A percentile compares a stretch with the other conserved stretches of the same genome.
phyloP scores from a whole-genome alignment of 2,329 filamentous ascomycete genomes.

The Botrytis byssoidea region DNA sequence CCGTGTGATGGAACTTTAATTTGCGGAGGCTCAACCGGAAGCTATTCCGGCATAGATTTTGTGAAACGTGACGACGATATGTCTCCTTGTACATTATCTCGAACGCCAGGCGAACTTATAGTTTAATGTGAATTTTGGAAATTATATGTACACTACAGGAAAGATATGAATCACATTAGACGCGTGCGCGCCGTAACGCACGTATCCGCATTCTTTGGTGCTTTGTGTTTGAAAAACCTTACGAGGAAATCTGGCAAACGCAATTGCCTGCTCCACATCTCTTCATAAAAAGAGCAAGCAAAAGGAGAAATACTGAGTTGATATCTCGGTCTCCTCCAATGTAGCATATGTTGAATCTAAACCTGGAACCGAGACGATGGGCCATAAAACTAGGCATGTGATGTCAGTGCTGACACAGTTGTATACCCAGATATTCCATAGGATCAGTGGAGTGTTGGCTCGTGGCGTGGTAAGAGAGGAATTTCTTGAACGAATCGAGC shows the following conservation, averaged over 20 bases:
- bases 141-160: not conserved
- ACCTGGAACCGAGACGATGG: not conserved
- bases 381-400: not conserved
- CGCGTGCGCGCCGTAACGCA: not conserved
- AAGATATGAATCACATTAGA: too few relatives aligned
- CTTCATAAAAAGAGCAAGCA: not conserved
- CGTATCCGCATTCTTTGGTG: not conserved
- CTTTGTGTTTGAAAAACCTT: not conserved
- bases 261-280: too few relatives aligned
- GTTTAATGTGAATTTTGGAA: not conserved
- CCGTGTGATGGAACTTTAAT: fast-evolving
- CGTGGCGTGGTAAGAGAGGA: not conserved
- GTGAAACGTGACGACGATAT: not conserved
- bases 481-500: not conserved
- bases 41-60: not conserved
- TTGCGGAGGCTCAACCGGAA: not conserved
- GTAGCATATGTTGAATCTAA: too few relatives aligned
- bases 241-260: not conserved
- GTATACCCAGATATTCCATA: not conserved
- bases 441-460: too few relatives aligned
- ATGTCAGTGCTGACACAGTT: not conserved
- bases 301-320: not conserved
- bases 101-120: not conserved
- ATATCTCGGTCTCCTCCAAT: not conserved
- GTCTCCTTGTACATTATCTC: not conserved